Base-by-base conservation (phyloP, 169 alveolate genomes). In the Ichthyophthirius multifiliis region DNA sequence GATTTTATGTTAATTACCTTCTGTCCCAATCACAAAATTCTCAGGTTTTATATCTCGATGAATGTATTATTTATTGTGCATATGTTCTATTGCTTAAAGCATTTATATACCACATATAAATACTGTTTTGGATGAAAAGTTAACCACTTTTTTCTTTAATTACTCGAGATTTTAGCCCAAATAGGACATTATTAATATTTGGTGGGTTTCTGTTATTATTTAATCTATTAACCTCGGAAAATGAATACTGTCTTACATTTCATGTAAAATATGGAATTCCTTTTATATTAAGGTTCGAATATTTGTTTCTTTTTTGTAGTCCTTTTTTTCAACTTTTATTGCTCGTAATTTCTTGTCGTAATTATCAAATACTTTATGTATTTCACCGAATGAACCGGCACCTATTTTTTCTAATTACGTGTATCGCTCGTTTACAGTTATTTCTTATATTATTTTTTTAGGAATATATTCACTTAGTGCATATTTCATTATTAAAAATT, bases 1-100 rank as follows among this genome's bases (percentile, higher is more conserved):
- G 7, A 95, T 87, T 48, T 85, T 85, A 75, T 93, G 88, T 15
- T 87, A 79, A 63, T 94, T 95, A 32, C 92, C 93, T 34, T 90
- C 90, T 43, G 90, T 84, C 5, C 96, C 97, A n/a, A 94, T 93
- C 41, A 94, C 89, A 78, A 96, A 96, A 87, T 96, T 96, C 84
- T 96, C 98, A 5, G 98, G 98, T 73, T 96, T 96, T 39, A 96
- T 93, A 75, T 94, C 97, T 47, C 97, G 76, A 75, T 94, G 97
- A n/a, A 94, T 85, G 85, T 89, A 96, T 74, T 90, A 84, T 27
- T 93, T 85, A 46, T 89, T 89, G 80, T 96, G 98, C 55, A 92
- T 83, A 77, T 90, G 37, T 31, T 81, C 86, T 18, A 81, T 34
- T 1, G 62, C 82, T 23, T 39, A 31, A 6, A 81, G 47, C 48